Evolutionary conservation across 2,329 filamentous ascomycete species (phyloP).

Genomic region (Sclerotinia subarctica): DNA sequence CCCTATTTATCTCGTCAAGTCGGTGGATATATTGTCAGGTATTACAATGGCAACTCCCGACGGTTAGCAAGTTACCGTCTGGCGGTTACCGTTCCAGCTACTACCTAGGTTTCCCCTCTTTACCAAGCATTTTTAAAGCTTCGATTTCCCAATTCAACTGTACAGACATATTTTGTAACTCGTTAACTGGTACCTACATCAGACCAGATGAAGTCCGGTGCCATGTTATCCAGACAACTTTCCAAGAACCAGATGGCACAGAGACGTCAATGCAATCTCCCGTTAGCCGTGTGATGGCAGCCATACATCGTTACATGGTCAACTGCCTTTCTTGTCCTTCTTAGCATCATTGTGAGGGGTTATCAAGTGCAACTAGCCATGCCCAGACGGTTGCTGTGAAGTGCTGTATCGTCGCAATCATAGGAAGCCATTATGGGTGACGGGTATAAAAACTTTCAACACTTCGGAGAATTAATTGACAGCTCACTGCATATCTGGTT

Average conservation of each 20-base stretch:
- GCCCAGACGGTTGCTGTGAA: constrained; percentile 7
- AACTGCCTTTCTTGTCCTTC: constrained; percentile 19
- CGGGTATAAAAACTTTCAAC: constrained; percentile 7
- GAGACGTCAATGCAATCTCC: constrained; percentile 20
- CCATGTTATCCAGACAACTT: constrained; percentile 13
- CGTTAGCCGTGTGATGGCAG: constrained; percentile 16
- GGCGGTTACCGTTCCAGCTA: constrained; percentile 9
- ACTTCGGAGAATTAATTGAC: constrained; percentile 17
- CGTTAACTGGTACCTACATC: constrained; percentile 21
- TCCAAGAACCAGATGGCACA: constrained; percentile 17
- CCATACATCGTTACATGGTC: constrained; percentile 14
- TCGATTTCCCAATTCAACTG: constrained; percentile 15
- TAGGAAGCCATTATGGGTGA: constrained; percentile 3
- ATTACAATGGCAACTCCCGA: constrained; percentile 17
- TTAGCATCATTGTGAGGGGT: constrained; percentile 3
- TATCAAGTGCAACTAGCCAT: constrained; percentile 16
- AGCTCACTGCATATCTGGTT: constrained; percentile 19
- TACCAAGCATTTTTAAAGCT: neutral
- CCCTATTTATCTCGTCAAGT: constrained; percentile 8
- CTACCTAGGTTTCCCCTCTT: constrained; percentile 11
- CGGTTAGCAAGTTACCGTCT: constrained; percentile 14
- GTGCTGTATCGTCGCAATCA: neutral
- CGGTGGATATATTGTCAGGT: constrained; percentile 1
- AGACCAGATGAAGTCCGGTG: constrained; percentile 14
- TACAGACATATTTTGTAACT: constrained; percentile 9